Evolutionary conservation across 2,329 filamentous ascomycete species (phyloP), one percentile per base, ranked within the genome.

Genomic region (Magnaporthiopsis rhizophila): DNA sequence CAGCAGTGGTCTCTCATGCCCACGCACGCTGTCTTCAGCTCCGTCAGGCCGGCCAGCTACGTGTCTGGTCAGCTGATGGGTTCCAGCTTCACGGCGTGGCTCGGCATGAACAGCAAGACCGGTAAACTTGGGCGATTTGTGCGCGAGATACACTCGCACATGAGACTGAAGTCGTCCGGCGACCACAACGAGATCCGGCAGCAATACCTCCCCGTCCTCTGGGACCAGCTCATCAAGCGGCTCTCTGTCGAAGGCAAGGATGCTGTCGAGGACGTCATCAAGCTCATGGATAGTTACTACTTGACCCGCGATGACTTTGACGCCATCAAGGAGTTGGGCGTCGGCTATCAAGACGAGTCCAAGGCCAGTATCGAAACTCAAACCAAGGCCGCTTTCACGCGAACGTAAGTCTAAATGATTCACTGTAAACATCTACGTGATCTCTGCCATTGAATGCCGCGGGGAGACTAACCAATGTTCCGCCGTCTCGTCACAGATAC

Each of bases 1-100:
- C 95, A 99, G 74, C 95, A 99, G 67, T 99, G 95, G 95, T 95
- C 91, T 72, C 79, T 99, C 67, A 99, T 99, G 95, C 95, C 95
- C 18, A 90, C 91, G 1, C 95, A 99, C 76, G 95, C 93, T 32
- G 84, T 97, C 56, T 97, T 98, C 79, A 97, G 93, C 73, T 96
- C 96, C 64, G 94, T 99, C 30, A 84, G 91, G 32, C 95, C 95
- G 5, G 89, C 95, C 9, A 97, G 92, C 74, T 97, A 90, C 72
- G 82, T 95, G 13, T 86, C 91, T 62, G 95, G 95, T 57, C 89
- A 89, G 70, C 85, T 96, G 69, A 82, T 86, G 67, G 85, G 85
- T 3, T 89, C 91, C 50, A 82, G 82, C 58, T 99, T 99, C 74
- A 95, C 95, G 0, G 84, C 85, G 8, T 99, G 95, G 95, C 85